Percentiles rank a stretch among this genome's conserved stretches.
Conservation (phyloP, 371 early-diverging fungal species). For the Haplosporangium sp. region DNA sequence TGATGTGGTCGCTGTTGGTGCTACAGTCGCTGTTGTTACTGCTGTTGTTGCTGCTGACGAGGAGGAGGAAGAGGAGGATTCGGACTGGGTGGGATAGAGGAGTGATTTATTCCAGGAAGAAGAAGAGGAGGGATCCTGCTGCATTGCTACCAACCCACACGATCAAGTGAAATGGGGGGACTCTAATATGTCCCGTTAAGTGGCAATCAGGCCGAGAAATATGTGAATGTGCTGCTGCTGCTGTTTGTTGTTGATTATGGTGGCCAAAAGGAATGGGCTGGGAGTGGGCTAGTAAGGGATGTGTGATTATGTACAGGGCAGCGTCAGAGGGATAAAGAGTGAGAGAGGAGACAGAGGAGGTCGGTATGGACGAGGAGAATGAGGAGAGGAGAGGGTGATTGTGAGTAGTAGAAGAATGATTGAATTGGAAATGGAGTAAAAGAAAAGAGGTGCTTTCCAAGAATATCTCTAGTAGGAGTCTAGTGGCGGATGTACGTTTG, state of each 20-base stretch:
- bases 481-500: background rate
- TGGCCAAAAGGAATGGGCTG: background rate
- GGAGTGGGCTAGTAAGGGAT: background rate
- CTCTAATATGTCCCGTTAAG: background rate
- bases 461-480: background rate
- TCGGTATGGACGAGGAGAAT: background rate
- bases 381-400: constrained; percentile 2
- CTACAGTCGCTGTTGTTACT: constrained; percentile 8
- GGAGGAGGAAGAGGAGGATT: constrained; percentile 11
- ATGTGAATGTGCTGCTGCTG: background rate
- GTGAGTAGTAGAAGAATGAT: background rate
- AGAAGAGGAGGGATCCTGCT: constrained; percentile 44
- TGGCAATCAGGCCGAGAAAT: constrained; percentile 5
- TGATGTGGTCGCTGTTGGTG: constrained; percentile 9
- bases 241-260: no score
- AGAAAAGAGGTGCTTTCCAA: no score
- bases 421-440: background rate
- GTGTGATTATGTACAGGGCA: background rate
- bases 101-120: constrained; percentile 26
- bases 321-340: constrained; percentile 1
- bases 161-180: constrained; percentile 21
- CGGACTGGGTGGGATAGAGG: constrained; percentile 15
- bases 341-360: background rate
- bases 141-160: constrained; percentile 37
- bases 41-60: constrained; percentile 9